phyloP scores from a whole-genome alignment of 2,329 filamentous ascomycete genomes.

The Botryosphaeria agaves region DNA sequence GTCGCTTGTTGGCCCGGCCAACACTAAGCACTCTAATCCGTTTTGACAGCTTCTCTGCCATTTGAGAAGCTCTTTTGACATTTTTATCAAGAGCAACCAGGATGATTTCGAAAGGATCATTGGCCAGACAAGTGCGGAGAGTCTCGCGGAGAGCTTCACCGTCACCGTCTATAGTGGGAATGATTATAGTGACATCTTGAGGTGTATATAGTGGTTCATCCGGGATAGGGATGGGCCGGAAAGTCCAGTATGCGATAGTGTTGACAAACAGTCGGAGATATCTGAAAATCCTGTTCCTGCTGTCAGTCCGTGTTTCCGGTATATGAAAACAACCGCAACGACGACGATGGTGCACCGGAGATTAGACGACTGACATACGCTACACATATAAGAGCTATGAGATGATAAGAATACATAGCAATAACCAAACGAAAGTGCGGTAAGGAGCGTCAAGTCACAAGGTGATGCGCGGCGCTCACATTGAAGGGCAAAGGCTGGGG shows the following conservation, averaged over 20 bases:
- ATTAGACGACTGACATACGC: constrained; percentile 1
- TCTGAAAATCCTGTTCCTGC: constrained; percentile 54
- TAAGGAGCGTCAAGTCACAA: background rate
- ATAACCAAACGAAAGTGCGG: constrained; percentile 1
- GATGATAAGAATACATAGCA: background rate
- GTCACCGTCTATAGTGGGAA: constrained; percentile 78
- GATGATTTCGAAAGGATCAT: constrained; percentile 55
- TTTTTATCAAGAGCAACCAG: constrained; percentile 79
- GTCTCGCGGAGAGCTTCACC: constrained; percentile 73
- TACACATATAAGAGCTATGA: background rate
- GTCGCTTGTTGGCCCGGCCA: constrained; percentile 81
- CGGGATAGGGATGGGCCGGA: constrained; percentile 70
- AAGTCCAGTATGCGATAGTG: constrained; percentile 68
- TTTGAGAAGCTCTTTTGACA: constrained; percentile 32
- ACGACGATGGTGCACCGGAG: too few relatives aligned
- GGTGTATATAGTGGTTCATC: constrained; percentile 63
- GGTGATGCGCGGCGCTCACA: background rate
- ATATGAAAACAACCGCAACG: background rate
- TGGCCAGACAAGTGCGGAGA: constrained; percentile 57
- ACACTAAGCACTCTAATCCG: constrained; percentile 61
- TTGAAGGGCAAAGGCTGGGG: background rate
- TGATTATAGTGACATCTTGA: constrained; percentile 81
- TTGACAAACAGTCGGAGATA: constrained; percentile 78
- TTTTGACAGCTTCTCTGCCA: constrained; percentile 42
- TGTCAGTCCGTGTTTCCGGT: background rate